Base-by-base conservation (phyloP, 768 basidiomycete genomes). In the Tylopilus subfusipes region DNA sequence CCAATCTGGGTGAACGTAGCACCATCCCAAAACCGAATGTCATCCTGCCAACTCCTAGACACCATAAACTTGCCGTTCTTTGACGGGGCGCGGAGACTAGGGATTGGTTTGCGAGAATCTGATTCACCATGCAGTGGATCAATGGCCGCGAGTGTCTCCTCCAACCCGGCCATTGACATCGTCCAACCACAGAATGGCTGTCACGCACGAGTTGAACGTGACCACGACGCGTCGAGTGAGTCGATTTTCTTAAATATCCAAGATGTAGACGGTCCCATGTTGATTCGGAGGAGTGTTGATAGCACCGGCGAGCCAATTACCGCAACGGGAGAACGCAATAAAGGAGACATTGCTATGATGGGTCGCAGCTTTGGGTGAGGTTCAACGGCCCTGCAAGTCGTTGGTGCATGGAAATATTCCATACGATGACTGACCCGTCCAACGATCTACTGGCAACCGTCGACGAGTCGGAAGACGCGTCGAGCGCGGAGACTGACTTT, bases 11-110 rank as follows among this genome's bases (percentile, higher is more conserved):
- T 2, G 43, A 56, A 56, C 5, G 47, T 49, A 6, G 29, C 34
- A 34, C 54, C 44, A 29, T 57, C 56, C 54, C 42, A 39, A 40
- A 57, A 57, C 24, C 42, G 48, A 30, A 50, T 30, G 2, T 47
- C 54, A 19, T 27, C 34, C 6, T 45, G 29, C 36, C 10, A 22
- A 27, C 27, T 29, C 9, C 42, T 31, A n/a, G 48, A 49, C 11
- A 56, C 56, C 0, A 57, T 19, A 19, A 57, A 57, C n/a, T 48
- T 57, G 0, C 47, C 53, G 13, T 55, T 55, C 13, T 22, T 31
- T 11, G 55, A 50, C 13, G 55, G 21, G n/a, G 14, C 0, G 14
- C 34, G 53, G 21, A 55, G 44, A 38, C 47, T 9, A 11, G 34
- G 42, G 12, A 48, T 33, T 18, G 31, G 33, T 11, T 27, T 42